Conservation (phyloP, 495 filamentous ascomycete genomes). For the Cairneyella variabilis region DNA sequence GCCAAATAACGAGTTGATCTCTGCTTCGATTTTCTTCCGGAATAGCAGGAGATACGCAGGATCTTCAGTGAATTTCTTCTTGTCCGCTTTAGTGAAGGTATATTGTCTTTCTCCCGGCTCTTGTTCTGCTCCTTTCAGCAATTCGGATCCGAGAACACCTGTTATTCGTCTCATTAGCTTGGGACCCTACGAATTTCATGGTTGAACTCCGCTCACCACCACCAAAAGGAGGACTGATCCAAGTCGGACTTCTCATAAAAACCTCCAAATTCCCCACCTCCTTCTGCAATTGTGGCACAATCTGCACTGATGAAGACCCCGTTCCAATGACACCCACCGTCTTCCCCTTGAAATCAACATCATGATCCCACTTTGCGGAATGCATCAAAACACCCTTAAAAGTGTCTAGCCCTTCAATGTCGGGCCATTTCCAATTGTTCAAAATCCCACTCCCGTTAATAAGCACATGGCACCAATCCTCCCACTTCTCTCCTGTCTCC, state of each 20-base stretch:
- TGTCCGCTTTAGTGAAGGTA: conserved; percentile 38
- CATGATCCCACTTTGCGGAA: conserved; percentile 48
- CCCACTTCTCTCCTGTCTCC: neutral
- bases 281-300: conserved; percentile 39
- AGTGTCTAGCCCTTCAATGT: conserved; percentile 47
- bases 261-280: conserved; percentile 50
- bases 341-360: conserved; percentile 40
- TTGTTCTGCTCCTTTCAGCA: neutral
- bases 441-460: conserved; percentile 8
- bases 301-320: conserved; percentile 51
- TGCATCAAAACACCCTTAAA: conserved; percentile 54
- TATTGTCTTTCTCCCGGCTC: conserved; percentile 11
- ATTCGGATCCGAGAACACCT: neutral
- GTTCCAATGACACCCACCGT: conserved; percentile 53
- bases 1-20: conserved; percentile 49
- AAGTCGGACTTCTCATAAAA: conserved; percentile 62
- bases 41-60: conserved; percentile 33
- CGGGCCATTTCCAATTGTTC: conserved; percentile 46
- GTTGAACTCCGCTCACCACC: too few species aligned
- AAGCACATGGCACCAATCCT: conserved; percentile 12
- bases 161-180: neutral
- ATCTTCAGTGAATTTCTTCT: conserved; percentile 39
- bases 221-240: conserved; percentile 54
- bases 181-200: too few species aligned
- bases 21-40: conserved; percentile 37